These are phyloP conservation scores for Aeschynomene evenia DNA, from an alignment of 306 rosid genomes.

Conservation along the genomic window DNA sequence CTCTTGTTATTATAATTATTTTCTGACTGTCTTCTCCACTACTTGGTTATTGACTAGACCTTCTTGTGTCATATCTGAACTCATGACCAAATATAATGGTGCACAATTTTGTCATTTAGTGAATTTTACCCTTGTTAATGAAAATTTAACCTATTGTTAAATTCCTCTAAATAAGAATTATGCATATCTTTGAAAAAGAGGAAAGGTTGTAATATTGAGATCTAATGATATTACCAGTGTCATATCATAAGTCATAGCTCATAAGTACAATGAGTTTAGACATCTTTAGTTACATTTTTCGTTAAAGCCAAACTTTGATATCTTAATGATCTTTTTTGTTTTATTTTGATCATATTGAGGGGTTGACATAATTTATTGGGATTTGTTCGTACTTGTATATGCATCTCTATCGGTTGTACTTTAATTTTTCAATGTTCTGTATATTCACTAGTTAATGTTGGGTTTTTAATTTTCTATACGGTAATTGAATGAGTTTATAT, in stretches of 20 bases:
- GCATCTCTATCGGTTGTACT: not conserved
- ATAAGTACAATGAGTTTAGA: conserved; percentile 1
- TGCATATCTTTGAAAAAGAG: conserved; percentile 29
- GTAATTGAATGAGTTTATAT: no score
- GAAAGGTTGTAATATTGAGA: conserved; percentile 35
- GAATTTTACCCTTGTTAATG: conserved; percentile 2
- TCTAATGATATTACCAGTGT: not conserved
- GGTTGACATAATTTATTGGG: not conserved
- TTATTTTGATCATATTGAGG: not conserved
- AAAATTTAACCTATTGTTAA: not conserved
- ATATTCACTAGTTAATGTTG: not conserved
- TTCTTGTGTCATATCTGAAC: conserved; percentile 7
- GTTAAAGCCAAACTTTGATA: no score
- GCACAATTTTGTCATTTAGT: not conserved
- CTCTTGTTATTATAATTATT: conserved; percentile 7
- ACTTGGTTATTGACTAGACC: not conserved
- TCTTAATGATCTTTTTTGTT: no score
- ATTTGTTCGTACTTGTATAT: not conserved
- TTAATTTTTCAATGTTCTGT: not conserved
- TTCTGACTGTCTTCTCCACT: conserved; percentile 1
- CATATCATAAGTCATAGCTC: not conserved
- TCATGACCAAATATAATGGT: conserved; percentile 4
- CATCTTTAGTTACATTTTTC: not conserved
- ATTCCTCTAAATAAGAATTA: not conserved
- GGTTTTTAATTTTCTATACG: no score